Evolutionary conservation across 1,139 yeast species (phyloP).

Genomic region (Trichomonascaceae sp.): DNA sequence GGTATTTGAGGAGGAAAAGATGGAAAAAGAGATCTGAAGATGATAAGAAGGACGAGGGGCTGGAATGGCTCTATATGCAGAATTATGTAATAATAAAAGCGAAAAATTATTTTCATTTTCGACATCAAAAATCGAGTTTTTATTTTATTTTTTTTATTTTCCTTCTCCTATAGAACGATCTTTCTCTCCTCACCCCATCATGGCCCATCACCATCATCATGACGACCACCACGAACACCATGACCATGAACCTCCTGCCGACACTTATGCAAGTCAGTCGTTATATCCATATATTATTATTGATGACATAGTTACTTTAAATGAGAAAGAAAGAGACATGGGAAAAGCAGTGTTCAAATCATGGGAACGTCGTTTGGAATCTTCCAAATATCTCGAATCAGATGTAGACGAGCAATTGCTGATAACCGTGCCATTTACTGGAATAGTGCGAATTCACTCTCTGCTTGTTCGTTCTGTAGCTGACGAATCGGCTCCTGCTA

Average conservation of each 20-base stretch:
- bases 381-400: constrained; percentile 47
- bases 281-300: constrained; percentile 57
- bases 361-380: constrained; percentile 44
- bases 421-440: constrained; percentile 72
- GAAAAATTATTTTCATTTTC: too few relatives aligned
- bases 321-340: constrained; percentile 48
- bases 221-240: constrained; percentile 32
- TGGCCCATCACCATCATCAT: constrained; percentile 29
- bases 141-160: background rate
- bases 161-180: background rate
- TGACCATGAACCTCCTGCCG: constrained; percentile 58
- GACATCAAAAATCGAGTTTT: too few relatives aligned
- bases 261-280: constrained; percentile 66
- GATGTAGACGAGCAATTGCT: constrained; percentile 82
- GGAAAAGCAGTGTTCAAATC: constrained; percentile 43
- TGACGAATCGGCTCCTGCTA: constrained; percentile 57
- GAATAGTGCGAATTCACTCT: constrained; percentile 68
- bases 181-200: background rate
- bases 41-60: background rate
- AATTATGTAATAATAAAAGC: too few relatives aligned
- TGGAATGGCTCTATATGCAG: too few relatives aligned
- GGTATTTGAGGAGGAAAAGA: background rate
- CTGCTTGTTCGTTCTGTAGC: constrained; percentile 63
- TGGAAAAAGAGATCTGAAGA: background rate
- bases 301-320: constrained; percentile 57